A percentile compares a stretch with the other conserved stretches of the same genome.
Conservation (phyloP, 1,139 yeast genomes). For the Meyerozyma smithsonii region DNA sequence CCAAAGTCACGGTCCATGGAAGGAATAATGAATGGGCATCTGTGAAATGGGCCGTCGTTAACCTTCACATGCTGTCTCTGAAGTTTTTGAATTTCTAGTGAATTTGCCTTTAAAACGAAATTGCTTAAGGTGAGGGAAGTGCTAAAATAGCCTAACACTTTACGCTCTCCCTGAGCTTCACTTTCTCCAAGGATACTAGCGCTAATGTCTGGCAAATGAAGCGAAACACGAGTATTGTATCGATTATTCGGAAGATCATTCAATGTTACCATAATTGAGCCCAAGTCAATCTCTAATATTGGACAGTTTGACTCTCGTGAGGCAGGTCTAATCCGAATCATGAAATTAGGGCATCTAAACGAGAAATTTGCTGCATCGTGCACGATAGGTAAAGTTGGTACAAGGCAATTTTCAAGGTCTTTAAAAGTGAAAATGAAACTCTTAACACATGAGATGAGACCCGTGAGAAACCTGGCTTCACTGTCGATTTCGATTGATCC, state of each 20-base stretch:
- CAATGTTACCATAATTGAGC: constrained; percentile 40
- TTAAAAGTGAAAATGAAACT: constrained; percentile 59
- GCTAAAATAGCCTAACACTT: constrained; percentile 28
- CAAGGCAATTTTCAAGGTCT: constrained; percentile 72
- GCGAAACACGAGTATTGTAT: constrained; percentile 53
- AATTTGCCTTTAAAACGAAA: constrained; percentile 53
- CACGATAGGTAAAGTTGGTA: constrained; percentile 50
- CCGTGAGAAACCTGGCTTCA: constrained; percentile 42
- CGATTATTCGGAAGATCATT: constrained; percentile 70
- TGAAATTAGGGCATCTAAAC: constrained; percentile 37
- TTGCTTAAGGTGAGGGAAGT: constrained; percentile 60
- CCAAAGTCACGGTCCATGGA: constrained; percentile 37
- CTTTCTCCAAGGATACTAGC: constrained; percentile 23
- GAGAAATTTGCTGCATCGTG: constrained; percentile 67
- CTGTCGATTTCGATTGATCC: constrained; percentile 58
- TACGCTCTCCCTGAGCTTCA: constrained; percentile 11
- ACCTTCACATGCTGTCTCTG: constrained; percentile 64
- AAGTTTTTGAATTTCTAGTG: constrained; percentile 36
- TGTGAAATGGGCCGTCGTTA: constrained; percentile 81
- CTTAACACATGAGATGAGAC: constrained; percentile 37
- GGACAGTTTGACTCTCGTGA: constrained; percentile 16
- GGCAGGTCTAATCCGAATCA: constrained; percentile 20
- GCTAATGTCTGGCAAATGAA: constrained; percentile 45
- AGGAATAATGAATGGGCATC: constrained; percentile 67
- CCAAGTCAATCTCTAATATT: constrained; percentile 22